Evolutionary conservation across 768 basidiomycete species (phyloP).

Genomic region (Tulasnella sp.): DNA sequence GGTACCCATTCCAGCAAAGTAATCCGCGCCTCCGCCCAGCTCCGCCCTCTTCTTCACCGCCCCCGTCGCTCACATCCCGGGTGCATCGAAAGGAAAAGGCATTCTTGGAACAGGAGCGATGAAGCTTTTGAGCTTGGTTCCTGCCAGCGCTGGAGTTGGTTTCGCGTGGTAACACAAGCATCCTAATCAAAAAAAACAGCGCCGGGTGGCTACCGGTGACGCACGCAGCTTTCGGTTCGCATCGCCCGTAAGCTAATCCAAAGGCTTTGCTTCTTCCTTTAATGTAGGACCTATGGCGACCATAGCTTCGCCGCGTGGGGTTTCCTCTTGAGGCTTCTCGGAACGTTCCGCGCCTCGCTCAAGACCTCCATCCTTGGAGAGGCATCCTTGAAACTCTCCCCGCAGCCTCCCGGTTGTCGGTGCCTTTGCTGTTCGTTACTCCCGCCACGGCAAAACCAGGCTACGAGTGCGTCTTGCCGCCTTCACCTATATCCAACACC

Average conservation of each 20-base stretch:
- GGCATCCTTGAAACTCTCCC: conserved; percentile 55
- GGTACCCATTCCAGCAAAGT: no score
- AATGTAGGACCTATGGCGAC: no score
- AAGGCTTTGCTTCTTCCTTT: conserved; percentile 61
- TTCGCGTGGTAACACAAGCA: conserved; percentile 51
- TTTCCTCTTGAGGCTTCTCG: conserved; percentile 80
- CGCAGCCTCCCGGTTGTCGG: not conserved
- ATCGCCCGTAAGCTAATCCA: no score
- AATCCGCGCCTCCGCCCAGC: no score
- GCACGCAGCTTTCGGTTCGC: no score
- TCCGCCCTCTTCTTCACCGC: conserved; percentile 91
- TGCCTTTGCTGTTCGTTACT: not conserved
- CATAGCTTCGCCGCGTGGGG: conserved; percentile 82
- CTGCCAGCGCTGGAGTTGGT: conserved; percentile 67
- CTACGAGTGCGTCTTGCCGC: not conserved
- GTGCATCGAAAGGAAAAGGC: conserved; percentile 45
- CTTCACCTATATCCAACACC: not conserved
- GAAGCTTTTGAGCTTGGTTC: conserved; percentile 56
- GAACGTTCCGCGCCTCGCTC: conserved; percentile 84
- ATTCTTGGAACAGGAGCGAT: not conserved
- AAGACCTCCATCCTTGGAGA: conserved; percentile 91
- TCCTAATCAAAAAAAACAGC: no score
- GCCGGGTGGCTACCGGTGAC: no score
- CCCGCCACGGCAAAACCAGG: not conserved
- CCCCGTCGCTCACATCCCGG: conserved; percentile 62